phyloP scores from a whole-genome alignment of 2,329 filamentous ascomycete genomes.

The Coleophoma eucalyptorum region DNA sequence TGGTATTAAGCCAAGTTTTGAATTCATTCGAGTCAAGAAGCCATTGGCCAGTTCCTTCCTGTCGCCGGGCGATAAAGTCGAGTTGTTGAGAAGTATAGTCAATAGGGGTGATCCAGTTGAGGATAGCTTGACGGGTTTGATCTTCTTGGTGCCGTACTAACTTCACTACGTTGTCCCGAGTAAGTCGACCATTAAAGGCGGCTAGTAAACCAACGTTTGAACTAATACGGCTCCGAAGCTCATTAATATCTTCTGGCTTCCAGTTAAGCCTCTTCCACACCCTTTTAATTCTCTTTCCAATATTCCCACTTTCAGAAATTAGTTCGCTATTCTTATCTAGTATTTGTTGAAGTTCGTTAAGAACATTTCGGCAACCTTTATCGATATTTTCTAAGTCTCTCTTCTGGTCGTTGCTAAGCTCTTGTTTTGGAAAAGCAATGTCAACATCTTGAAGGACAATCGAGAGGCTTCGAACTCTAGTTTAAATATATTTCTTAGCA shows the following conservation, averaged over 20 bases:
- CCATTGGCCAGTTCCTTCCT: slow-evolving; percentile 8
- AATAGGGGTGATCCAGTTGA: too few species aligned
- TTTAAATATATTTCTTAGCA: slow-evolving; percentile 1
- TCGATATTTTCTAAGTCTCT: slow-evolving; percentile 12
- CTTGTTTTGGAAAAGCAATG: slow-evolving; percentile 10
- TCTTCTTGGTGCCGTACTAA: slow-evolving; percentile 7
- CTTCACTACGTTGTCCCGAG: slow-evolving; percentile 4
- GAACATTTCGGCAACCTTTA: slow-evolving; percentile 11
- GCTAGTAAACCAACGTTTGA: slow-evolving; percentile 22
- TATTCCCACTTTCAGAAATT: neutral
- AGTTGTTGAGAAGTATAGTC: too few species aligned
- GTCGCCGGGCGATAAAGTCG: too few species aligned
- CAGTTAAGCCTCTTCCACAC: too few species aligned
- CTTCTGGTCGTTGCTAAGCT: slow-evolving; percentile 14
- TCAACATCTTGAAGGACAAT: slow-evolving; percentile 24
- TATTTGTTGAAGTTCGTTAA: slow-evolving; percentile 9
- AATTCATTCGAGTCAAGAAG: slow-evolving; percentile 11
- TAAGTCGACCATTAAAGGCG: slow-evolving; percentile 6
- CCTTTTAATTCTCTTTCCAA: slow-evolving; percentile 9
- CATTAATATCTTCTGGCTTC: slow-evolving; percentile 19
- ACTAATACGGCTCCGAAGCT: slow-evolving; percentile 18
- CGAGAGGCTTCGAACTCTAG: slow-evolving; percentile 23
- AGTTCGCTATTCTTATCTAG: slow-evolving; percentile 11
- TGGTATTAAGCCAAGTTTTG: slow-evolving; percentile 7
- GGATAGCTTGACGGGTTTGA: slow-evolving; percentile 4